These are phyloP conservation scores for Debaryomyces maramus DNA, from an alignment of 805 yeast genomes.

Conservation along the genomic window DNA sequence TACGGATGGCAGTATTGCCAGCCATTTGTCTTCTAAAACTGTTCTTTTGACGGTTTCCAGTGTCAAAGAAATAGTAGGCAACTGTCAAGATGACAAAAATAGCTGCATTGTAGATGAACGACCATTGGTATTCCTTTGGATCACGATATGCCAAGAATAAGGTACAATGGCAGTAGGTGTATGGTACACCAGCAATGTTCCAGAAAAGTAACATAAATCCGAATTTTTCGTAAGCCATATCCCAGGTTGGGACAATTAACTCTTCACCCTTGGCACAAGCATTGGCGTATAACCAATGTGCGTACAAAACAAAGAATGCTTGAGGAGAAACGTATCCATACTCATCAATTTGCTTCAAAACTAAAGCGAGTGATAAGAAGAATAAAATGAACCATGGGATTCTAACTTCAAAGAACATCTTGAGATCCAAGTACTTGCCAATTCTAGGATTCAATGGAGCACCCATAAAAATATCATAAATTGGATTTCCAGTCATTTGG, in stretches of 20 bases:
- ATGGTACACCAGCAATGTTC: conserved; percentile 99
- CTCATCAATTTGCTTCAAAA: conserved; percentile 73
- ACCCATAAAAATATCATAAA: conserved; percentile 95
- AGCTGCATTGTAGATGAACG: conserved; percentile 55
- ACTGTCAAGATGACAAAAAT: conserved; percentile 57
- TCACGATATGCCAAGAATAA: conserved; percentile 79
- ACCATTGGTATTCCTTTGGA: conserved; percentile 80
- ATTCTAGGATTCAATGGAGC: conserved; percentile 95
- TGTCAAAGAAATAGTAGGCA: conserved; percentile 92
- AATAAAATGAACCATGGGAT: conserved; percentile 93
- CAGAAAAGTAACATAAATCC: conserved; percentile 99
- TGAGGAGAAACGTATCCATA: conserved; percentile 82
- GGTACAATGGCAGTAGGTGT: conserved; percentile 94
- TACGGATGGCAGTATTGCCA: conserved; percentile 76
- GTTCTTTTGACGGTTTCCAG: conserved; percentile 93
- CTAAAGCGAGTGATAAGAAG: conserved; percentile 72
- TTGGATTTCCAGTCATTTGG: conserved; percentile 85
- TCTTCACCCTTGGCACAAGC: conserved; percentile 99
- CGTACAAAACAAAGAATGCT: conserved; percentile 68
- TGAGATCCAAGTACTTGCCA: conserved; percentile 81
- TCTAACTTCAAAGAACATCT: conserved; percentile 97
- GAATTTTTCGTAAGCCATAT: conserved; percentile 98
- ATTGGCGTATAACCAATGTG: conserved; percentile 93
- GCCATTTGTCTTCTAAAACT: conserved; percentile 80
- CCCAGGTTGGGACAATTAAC: conserved; percentile 97